Conservation (phyloP, 768 basidiomycete species). For the Calocybe indica region DNA sequence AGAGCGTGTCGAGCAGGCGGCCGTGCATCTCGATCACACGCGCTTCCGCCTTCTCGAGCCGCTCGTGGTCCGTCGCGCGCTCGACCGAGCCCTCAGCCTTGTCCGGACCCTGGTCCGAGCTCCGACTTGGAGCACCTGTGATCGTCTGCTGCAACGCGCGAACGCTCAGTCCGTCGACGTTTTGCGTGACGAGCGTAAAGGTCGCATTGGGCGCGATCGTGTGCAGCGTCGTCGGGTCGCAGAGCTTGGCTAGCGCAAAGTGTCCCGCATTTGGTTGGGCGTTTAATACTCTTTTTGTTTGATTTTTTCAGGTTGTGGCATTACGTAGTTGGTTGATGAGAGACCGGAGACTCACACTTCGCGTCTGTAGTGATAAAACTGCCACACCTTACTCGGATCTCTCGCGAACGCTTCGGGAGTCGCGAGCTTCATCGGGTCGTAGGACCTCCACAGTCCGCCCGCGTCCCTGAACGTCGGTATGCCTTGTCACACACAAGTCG, state of each 20-base stretch:
- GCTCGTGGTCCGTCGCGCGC: slow-evolving; percentile 1
- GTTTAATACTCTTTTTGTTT: slow-evolving; percentile 18
- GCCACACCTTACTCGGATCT: slow-evolving; percentile 35
- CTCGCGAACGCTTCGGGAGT: slow-evolving; percentile 33
- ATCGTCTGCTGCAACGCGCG: slow-evolving; percentile 12
- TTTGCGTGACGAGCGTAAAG: slow-evolving; percentile 38
- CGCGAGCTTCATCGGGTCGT: slow-evolving; percentile 18
- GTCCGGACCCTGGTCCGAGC: background rate
- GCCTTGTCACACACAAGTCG: slow-evolving; percentile 9
- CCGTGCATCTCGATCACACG: slow-evolving; percentile 46
- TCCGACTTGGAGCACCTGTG: too few relatives aligned
- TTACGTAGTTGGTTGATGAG: background rate
- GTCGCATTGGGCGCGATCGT: slow-evolving; percentile 24
- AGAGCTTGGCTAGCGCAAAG: slow-evolving; percentile 30
- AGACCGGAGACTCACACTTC: slow-evolving; percentile 21
- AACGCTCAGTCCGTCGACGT: slow-evolving; percentile 38
- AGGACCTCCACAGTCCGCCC: background rate
- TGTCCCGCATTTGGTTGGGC: slow-evolving; percentile 43
- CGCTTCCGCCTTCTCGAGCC: slow-evolving; percentile 6
- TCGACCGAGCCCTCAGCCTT: too few relatives aligned
- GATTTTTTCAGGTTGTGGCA: background rate
- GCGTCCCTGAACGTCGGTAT: slow-evolving; percentile 1
- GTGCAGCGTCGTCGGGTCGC: slow-evolving; percentile 21
- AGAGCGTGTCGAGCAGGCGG: slow-evolving; percentile 34
- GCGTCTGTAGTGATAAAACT: slow-evolving; percentile 42